Evolutionary conservation across 1,284 basidiomycete species (phyloP).

Genomic region (Quambalaria eucalypti): DNA sequence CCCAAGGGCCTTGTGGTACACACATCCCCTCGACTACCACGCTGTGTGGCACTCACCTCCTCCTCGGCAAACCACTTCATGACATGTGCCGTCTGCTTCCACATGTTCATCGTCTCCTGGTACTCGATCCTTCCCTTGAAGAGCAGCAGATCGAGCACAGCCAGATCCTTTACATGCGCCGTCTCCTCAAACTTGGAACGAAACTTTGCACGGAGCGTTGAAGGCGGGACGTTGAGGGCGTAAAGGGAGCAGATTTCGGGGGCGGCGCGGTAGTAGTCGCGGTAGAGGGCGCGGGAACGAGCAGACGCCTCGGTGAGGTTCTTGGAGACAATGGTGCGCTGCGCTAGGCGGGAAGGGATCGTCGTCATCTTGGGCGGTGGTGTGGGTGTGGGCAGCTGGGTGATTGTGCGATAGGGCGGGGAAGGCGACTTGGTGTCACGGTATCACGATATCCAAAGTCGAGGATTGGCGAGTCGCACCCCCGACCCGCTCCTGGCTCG

Average conservation of each 20-base stretch:
- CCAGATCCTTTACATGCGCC: conserved; percentile 69
- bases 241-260: conserved; percentile 81
- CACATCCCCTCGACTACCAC: neutral
- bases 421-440: too few species aligned
- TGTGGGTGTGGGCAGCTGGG: too few species aligned
- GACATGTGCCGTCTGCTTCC: conserved; percentile 63
- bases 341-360: conserved; percentile 81
- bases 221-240: conserved; percentile 70
- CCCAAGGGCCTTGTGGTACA: too few species aligned
- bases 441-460: too few species aligned
- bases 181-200: conserved; percentile 81
- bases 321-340: conserved; percentile 52
- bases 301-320: conserved; percentile 62
- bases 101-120: conserved; percentile 84
- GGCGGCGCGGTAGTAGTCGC: conserved; percentile 86
- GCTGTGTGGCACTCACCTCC: conserved; percentile 50
- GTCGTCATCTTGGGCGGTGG: conserved; percentile 59
- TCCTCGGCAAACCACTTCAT: conserved; percentile 50
- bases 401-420: too few species aligned
- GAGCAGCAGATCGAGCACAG: conserved; percentile 76
- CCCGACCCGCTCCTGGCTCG: too few species aligned
- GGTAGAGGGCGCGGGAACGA: conserved; percentile 70
- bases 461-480: too few species aligned
- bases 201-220: conserved; percentile 72
- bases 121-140: conserved; percentile 79